phyloP scores from a whole-genome alignment of 2,329 filamentous ascomycete species.

The Aureobasidium vineae region DNA sequence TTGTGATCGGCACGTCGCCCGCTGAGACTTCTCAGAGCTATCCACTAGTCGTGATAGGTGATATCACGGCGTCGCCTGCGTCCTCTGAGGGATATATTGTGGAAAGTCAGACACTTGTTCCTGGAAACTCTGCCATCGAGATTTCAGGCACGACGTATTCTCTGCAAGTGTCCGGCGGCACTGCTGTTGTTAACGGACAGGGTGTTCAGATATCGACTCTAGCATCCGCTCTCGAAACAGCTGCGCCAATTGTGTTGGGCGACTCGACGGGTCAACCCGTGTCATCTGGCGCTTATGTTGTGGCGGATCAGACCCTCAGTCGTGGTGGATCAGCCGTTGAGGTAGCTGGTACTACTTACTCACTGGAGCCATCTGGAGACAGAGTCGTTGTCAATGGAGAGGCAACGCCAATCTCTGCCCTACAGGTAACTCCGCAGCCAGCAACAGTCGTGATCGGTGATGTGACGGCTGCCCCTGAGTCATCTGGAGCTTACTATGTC shows the following conservation, averaged over 20 bases:
- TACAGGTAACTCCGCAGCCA: background rate
- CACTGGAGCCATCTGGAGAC: background rate
- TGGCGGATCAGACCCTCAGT: background rate
- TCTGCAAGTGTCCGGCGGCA: background rate
- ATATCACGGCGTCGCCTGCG: background rate
- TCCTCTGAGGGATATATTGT: background rate
- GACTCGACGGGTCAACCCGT: background rate
- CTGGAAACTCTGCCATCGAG: background rate
- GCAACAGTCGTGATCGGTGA: background rate
- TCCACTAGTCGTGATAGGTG: background rate
- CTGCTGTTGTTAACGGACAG: background rate
- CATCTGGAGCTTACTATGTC: slow-evolving; percentile 10
- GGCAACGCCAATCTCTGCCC: background rate
- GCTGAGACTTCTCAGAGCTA: background rate
- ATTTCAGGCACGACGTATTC: background rate
- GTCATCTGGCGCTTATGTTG: background rate
- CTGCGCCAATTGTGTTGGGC: background rate
- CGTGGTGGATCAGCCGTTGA: background rate
- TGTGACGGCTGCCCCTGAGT: background rate
- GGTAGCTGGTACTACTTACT: slow-evolving; percentile 11
- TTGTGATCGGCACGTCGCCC: background rate
- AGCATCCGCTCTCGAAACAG: no score
- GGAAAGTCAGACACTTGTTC: background rate
- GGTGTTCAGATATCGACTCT: background rate
- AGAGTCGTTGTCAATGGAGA: background rate